Evolutionary conservation across 164 flowering plant species (phyloP).

Genomic region (Aristolochia fimbriata): DNA sequence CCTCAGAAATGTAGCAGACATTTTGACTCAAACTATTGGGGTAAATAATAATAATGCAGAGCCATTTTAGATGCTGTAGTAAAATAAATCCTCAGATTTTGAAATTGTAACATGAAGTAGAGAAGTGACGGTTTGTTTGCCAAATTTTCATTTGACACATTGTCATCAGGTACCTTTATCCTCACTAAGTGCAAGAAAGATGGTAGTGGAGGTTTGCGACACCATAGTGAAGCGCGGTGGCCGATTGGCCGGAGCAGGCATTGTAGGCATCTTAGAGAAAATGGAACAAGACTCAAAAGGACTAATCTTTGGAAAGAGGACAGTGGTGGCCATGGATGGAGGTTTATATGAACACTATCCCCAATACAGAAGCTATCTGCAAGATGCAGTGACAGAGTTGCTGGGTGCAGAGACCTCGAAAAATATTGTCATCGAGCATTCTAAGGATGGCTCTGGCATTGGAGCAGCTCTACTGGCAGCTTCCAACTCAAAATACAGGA

Average conservation of each 20-base stretch:
- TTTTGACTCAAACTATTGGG: constrained; percentile 37
- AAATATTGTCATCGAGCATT: constrained; percentile 57
- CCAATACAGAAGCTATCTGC: constrained; percentile 54
- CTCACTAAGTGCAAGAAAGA: constrained; percentile 33
- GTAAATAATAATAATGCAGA: constrained; percentile 21
- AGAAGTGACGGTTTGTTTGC: neutral
- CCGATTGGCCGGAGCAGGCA: constrained; percentile 84
- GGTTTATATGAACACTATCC: constrained; percentile 75
- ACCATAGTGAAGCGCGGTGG: constrained; percentile 69
- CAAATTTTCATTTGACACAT: neutral
- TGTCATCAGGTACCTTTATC: constrained; percentile 31
- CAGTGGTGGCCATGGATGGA: constrained; percentile 92
- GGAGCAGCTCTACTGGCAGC: constrained; percentile 96
- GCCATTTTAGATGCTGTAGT: neutral
- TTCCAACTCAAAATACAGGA: constrained; percentile 52
- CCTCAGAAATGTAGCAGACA: constrained; percentile 44
- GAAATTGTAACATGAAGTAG: neutral
- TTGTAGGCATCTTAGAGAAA: constrained; percentile 78
- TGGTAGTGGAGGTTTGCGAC: constrained; percentile 58
- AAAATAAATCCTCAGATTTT: neutral
- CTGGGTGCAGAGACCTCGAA: constrained; percentile 48
- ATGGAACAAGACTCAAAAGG: constrained; percentile 66
- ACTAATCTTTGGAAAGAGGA: constrained; percentile 44
- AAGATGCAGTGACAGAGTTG: constrained; percentile 61
- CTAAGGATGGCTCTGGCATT: constrained; percentile 87